Conservation (phyloP, 2,329 filamentous ascomycete species). For the Alternaria dauci region DNA sequence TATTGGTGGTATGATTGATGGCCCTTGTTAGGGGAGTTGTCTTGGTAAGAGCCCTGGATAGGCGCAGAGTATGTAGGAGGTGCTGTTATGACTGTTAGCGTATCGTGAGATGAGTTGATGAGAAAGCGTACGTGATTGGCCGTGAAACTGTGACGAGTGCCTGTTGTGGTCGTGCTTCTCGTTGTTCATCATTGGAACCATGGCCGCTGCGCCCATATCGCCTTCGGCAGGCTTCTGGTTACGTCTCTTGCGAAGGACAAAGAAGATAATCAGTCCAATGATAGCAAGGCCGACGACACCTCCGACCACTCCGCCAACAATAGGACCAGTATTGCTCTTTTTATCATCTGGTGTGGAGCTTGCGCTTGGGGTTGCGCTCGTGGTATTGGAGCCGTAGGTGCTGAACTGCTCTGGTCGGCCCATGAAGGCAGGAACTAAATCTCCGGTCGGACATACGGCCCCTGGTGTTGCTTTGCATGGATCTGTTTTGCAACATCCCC, state of each 20-base stretch:
- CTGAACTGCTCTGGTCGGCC: slow-evolving; percentile 30
- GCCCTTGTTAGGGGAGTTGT: slow-evolving; percentile 18
- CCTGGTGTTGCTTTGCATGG: slow-evolving; percentile 41
- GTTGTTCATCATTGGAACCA: slow-evolving; percentile 24
- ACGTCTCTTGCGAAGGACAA: slow-evolving; percentile 30
- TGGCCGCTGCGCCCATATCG: slow-evolving; percentile 17
- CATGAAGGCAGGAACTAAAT: slow-evolving; percentile 40
- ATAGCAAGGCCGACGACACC: slow-evolving; percentile 34
- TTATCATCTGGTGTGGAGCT: slow-evolving; percentile 1
- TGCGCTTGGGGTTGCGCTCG: neutral
- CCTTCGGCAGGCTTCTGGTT: slow-evolving; percentile 10
- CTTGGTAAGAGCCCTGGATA: slow-evolving; percentile 26
- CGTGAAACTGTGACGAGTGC: slow-evolving; percentile 20
- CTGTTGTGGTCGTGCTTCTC: slow-evolving; percentile 18
- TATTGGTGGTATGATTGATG: slow-evolving; percentile 27
- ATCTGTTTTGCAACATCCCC: slow-evolving; percentile 39
- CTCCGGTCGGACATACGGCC: slow-evolving; percentile 35
- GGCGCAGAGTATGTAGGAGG: slow-evolving; percentile 38
- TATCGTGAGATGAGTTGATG: neutral
- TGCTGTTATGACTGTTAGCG: slow-evolving; percentile 27
- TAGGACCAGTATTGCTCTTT: slow-evolving; percentile 30
- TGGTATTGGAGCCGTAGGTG: slow-evolving; percentile 17
- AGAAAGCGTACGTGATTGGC: slow-evolving; percentile 33
- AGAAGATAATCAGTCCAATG: slow-evolving; percentile 37
- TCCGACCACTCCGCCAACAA: slow-evolving; percentile 41